Base-by-base conservation (phyloP, 306 rosid species). In the Vigna nakashimae region DNA sequence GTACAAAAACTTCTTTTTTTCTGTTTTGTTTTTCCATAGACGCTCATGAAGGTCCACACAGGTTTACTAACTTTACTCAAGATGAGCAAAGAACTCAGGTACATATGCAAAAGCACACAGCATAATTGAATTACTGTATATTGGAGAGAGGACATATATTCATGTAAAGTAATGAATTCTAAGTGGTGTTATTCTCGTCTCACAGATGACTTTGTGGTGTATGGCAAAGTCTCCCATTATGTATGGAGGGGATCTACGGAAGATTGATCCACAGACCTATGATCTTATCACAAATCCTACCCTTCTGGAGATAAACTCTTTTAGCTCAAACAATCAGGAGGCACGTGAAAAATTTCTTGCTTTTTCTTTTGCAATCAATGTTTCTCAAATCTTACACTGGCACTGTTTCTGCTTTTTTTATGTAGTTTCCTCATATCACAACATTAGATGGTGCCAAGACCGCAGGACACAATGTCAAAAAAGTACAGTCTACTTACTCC, bases 201-300 rank as follows among this genome's bases (percentile, higher is more conserved):
- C 74, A 68, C 86, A 92, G 98, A 82, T 89, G 83, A 90, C 96
- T 71, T 76, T 90, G 75, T 89, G 98, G 94, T 69, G 84, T 67
- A 89, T 90, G 83, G 88, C 98, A 56, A 87, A 86, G 65, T 92
- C 95, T 80, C 97, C 97, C 50, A 85, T 92, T 57, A 92, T 90
- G 95, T 92, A 38, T 80, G 97, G 97, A 80, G 97, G 94, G 65
- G 93, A 92, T 88, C 76, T 92, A 75, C 81, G 92, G 68, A 80
- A 86, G 0, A 80, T 89, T 51, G 92, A 90, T 71, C 18, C 48
- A 30, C 7, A 64, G 59, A 86, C 89, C 15, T 42, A 22, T 65
- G 72, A 58, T 46, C 79, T 90, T 53, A 81, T 90, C 63, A 85
- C 90, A 17, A 85, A 90, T 79, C 94, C 96, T 32, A 86, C 86